Conservation (phyloP, 345 rosid genomes). For the Eucalyptus polybractea region DNA sequence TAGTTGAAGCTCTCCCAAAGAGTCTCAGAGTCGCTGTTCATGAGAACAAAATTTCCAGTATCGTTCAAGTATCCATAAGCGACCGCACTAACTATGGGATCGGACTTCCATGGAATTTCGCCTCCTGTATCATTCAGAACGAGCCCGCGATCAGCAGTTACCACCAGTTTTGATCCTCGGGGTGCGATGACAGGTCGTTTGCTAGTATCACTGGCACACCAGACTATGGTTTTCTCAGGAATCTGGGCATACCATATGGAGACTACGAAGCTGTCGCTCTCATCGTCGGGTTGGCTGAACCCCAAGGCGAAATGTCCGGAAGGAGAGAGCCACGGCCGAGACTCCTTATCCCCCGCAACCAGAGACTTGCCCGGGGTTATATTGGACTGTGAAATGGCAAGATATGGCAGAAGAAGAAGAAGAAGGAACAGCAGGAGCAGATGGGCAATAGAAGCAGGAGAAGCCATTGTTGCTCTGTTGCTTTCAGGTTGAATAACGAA, state of each 20-base stretch:
- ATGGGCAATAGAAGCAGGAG: neutral
- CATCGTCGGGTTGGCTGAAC: neutral
- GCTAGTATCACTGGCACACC: neutral
- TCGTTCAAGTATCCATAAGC: slow-evolving; percentile 2
- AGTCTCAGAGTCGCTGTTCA: neutral
- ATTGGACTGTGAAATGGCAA: neutral
- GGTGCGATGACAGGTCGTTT: neutral
- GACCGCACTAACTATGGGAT: neutral
- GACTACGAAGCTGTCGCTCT: slow-evolving; percentile 2
- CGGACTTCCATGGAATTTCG: neutral
- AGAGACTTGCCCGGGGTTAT: neutral
- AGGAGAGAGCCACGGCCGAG: slow-evolving; percentile 7
- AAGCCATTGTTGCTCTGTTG: neutral
- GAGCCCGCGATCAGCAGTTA: slow-evolving; percentile 2
- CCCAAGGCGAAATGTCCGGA: slow-evolving; percentile 16
- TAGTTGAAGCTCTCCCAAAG: slow-evolving; percentile 12
- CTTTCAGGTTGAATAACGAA: too few species aligned
- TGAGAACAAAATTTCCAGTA: slow-evolving; percentile 4
- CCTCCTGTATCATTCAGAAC: slow-evolving; percentile 1
- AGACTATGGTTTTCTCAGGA: slow-evolving; percentile 2
- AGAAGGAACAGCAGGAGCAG: neutral
- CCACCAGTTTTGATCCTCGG: slow-evolving; percentile 1
- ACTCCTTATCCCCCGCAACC: neutral
- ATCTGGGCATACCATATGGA: slow-evolving; percentile 16
- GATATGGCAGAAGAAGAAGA: neutral